Conservation (phyloP, 495 filamentous ascomycete genomes). For the Talaromyces trachyspermus region DNA sequence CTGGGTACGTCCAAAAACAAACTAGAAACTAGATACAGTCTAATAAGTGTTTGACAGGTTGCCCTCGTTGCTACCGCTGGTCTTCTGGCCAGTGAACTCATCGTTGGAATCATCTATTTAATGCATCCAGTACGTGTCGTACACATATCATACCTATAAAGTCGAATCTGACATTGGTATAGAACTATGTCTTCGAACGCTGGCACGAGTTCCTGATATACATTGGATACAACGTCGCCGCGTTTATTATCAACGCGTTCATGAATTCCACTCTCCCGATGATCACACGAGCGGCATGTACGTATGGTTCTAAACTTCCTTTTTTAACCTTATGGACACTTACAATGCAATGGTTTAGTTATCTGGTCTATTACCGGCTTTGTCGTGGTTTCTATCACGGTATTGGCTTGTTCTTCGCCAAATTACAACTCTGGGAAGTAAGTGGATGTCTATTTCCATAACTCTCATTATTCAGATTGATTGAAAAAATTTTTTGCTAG, state of each 20-base stretch:
- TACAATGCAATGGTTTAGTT: slow-evolving; percentile 22
- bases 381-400: slow-evolving; percentile 58
- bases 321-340: neutral
- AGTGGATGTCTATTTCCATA: slow-evolving; percentile 20
- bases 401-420: slow-evolving; percentile 55
- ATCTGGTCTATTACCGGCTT: slow-evolving; percentile 64
- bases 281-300: slow-evolving; percentile 53
- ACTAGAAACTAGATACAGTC: slow-evolving; percentile 34
- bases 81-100: slow-evolving; percentile 48
- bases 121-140: slow-evolving; percentile 39
- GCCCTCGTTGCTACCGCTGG: slow-evolving; percentile 43
- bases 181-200: slow-evolving; percentile 44
- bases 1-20: slow-evolving; percentile 46
- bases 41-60: slow-evolving; percentile 52
- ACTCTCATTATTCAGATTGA: neutral
- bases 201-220: slow-evolving; percentile 77
- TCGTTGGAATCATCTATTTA: slow-evolving; percentile 50
- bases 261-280: slow-evolving; percentile 53
- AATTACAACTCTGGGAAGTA: slow-evolving; percentile 54
- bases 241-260: slow-evolving; percentile 61
- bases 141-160: neutral
- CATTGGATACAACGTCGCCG: slow-evolving; percentile 54
- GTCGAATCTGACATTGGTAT: slow-evolving; percentile 1
- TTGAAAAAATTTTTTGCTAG: slow-evolving; percentile 24
- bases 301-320: slow-evolving; percentile 7